Evolutionary conservation across 164 flowering plant species (phyloP).

Genomic region (Chloranthus sessilifolius): DNA sequence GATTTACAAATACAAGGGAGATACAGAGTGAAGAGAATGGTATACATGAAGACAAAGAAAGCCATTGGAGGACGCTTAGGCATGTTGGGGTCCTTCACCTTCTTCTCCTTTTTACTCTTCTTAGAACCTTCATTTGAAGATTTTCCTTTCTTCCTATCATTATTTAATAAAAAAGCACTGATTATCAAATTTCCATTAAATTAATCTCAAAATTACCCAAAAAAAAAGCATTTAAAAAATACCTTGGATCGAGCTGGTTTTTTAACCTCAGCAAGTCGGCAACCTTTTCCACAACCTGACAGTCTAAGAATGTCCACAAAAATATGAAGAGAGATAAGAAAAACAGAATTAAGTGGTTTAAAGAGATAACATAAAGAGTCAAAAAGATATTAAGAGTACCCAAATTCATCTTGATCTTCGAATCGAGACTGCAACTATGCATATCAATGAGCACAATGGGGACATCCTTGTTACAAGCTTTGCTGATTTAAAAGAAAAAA

Average conservation of each 20-base stretch:
- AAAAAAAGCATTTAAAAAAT: background rate
- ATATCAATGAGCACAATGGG: slow-evolving; percentile 67
- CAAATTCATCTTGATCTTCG: slow-evolving; percentile 77
- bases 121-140: no score
- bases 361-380: no score
- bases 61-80: slow-evolving; percentile 83
- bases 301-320: slow-evolving; percentile 30
- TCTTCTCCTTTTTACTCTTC: slow-evolving; percentile 35
- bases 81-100: slow-evolving; percentile 44
- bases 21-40: background rate
- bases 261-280: slow-evolving; percentile 46
- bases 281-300: slow-evolving; percentile 57
- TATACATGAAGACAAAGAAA: slow-evolving; percentile 75
- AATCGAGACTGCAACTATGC: slow-evolving; percentile 77
- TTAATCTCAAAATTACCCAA: no score
- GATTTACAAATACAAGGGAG: background rate
- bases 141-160: no score
- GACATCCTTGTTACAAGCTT: slow-evolving; percentile 66
- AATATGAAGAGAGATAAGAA: background rate
- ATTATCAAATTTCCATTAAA: no score
- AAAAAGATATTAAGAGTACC: no score
- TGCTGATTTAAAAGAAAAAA: no score
- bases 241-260: no score
- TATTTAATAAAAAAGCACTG: no score
- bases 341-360: no score